phyloP scores from a whole-genome alignment of 371 early-diverging fungal species.

The Umbelopsis sp. region DNA sequence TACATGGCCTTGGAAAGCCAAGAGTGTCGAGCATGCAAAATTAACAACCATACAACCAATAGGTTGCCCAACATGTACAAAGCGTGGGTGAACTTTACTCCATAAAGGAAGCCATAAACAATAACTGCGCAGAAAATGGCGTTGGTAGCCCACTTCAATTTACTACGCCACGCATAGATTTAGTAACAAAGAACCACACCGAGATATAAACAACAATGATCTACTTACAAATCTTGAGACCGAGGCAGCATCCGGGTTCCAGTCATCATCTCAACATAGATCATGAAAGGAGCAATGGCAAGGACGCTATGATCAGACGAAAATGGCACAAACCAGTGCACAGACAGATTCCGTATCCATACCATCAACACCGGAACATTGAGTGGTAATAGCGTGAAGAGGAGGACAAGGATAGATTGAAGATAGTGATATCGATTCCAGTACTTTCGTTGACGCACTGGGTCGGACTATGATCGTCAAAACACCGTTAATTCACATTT shows the following conservation, averaged over 20 bases:
- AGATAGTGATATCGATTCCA: constrained; percentile 63
- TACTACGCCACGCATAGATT: constrained; percentile 23
- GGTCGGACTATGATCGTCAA: not conserved
- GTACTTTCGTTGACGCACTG: constrained; percentile 24
- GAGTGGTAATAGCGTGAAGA: constrained; percentile 64
- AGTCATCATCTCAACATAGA: constrained; percentile 57
- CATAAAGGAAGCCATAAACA: constrained; percentile 48
- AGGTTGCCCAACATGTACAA: constrained; percentile 49
- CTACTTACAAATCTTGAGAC: constrained; percentile 45
- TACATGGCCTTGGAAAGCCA: constrained; percentile 19
- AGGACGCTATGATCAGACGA: constrained; percentile 61
- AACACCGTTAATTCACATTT: too few relatives aligned
- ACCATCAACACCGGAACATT: constrained; percentile 62
- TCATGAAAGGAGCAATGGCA: constrained; percentile 61
- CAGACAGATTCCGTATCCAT: constrained; percentile 66
- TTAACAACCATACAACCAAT: constrained; percentile 45
- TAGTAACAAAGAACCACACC: not conserved
- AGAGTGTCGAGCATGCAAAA: constrained; percentile 47
- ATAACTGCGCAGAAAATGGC: constrained; percentile 37
- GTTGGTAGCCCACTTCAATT: constrained; percentile 38
- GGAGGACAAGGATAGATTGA: constrained; percentile 58
- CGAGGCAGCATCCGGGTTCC: constrained; percentile 47
- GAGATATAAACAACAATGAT: not conserved
- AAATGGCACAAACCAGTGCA: constrained; percentile 66
- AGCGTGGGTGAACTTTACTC: constrained; percentile 55